Conservation (phyloP, 352 stramenopile species). For the Thalassiosira hispida region DNA sequence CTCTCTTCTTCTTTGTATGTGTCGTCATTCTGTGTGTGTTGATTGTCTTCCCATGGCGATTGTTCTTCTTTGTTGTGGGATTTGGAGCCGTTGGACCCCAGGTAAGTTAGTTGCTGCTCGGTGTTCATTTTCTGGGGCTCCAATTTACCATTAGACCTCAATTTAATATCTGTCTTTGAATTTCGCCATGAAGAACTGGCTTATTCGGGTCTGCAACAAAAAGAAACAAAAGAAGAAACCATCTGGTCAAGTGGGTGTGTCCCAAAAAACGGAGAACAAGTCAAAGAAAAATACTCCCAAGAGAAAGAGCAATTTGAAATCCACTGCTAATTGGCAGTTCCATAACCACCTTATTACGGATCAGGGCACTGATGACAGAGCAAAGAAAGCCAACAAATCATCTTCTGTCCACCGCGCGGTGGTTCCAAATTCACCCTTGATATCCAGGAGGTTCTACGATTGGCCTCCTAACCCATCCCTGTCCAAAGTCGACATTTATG, state of each 20-base stretch:
- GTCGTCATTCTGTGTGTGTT: slow-evolving; percentile 56
- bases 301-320: background rate
- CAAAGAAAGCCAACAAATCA: slow-evolving; percentile 28
- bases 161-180: background rate
- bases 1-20: slow-evolving; percentile 62
- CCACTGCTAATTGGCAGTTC: slow-evolving; percentile 29
- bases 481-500: slow-evolving; percentile 33
- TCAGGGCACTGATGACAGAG: slow-evolving; percentile 41
- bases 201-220: slow-evolving; percentile 14
- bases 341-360: slow-evolving; percentile 49
- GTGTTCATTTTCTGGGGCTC: background rate
- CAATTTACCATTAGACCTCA: background rate
- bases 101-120: slow-evolving; percentile 40
- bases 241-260: background rate
- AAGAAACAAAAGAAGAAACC: slow-evolving; percentile 22
- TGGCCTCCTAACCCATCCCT: slow-evolving; percentile 60
- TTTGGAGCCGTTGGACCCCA: slow-evolving; percentile 72
- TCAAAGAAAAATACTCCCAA: slow-evolving; percentile 4
- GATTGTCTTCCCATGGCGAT: slow-evolving; percentile 76
- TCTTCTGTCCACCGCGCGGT: slow-evolving; percentile 39
- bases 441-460: slow-evolving; percentile 56
- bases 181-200: slow-evolving; percentile 25
- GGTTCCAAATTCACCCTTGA: slow-evolving; percentile 53
- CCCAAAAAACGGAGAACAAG: background rate
- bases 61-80: slow-evolving; percentile 73